A percentile compares a stretch with the other conserved stretches of the same genome.
phyloP scores from a whole-genome alignment of 805 yeast genomes.

The Brettanomyces bruxellensis region DNA sequence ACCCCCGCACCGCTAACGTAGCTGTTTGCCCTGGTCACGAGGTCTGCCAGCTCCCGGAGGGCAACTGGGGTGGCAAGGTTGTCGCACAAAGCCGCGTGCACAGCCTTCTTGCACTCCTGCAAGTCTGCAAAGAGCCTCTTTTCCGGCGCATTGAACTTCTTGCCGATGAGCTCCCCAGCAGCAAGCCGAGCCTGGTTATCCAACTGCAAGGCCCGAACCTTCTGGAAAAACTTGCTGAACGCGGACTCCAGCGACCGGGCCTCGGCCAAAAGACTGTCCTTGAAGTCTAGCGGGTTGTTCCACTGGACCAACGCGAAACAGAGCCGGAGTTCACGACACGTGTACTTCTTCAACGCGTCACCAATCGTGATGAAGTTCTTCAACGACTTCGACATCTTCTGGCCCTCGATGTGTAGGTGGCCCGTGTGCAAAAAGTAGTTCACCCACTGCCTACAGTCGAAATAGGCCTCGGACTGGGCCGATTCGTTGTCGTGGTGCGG shows the following conservation, averaged over 20 bases:
- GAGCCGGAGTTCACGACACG: slow-evolving; percentile 78
- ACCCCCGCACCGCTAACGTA: slow-evolving; percentile 52
- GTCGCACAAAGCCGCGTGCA: slow-evolving; percentile 79
- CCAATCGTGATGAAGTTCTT: slow-evolving; percentile 93
- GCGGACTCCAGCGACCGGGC: slow-evolving; percentile 70
- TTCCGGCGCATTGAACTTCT: slow-evolving; percentile 38
- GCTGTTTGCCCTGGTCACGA: slow-evolving; percentile 63
- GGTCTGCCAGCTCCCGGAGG: slow-evolving; percentile 52
- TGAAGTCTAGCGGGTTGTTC: slow-evolving; percentile 90
- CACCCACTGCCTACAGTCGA: slow-evolving; percentile 88
- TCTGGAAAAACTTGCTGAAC: slow-evolving; percentile 75
- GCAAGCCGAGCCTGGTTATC: slow-evolving; percentile 50
- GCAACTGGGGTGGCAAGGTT: slow-evolving; percentile 77
- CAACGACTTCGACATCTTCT: slow-evolving; percentile 92
- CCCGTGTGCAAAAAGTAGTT: slow-evolving; percentile 96
- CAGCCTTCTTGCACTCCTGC: slow-evolving; percentile 45
- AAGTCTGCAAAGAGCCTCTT: slow-evolving; percentile 46
- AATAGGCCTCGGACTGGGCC: slow-evolving; percentile 94
- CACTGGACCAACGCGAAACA: slow-evolving; percentile 88
- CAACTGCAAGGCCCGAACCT: slow-evolving; percentile 68
- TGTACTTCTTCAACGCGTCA: slow-evolving; percentile 67
- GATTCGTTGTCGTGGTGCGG: slow-evolving; percentile 98
- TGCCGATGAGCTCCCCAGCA: slow-evolving; percentile 45
- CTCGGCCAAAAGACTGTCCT: slow-evolving; percentile 67
- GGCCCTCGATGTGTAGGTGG: slow-evolving; percentile 96